Conservation (phyloP, 306 rosid species). For the Glycyrrhiza uralensis region DNA sequence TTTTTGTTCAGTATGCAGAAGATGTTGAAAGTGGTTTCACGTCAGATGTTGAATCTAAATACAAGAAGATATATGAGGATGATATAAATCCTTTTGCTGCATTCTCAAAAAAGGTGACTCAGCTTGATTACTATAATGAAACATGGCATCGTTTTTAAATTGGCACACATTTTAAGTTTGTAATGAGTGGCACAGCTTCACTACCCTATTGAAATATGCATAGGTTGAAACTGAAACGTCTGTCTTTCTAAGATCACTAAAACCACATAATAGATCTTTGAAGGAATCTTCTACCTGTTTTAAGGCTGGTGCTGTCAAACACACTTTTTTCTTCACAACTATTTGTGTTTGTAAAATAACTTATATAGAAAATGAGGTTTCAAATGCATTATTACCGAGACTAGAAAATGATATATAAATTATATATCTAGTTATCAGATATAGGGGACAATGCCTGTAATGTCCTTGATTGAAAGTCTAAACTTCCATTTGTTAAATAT, state of each 20-base stretch:
- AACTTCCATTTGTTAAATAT: constrained; percentile 16
- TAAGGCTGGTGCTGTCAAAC: not conserved
- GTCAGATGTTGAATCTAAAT: constrained; percentile 97
- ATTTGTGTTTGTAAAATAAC: constrained; percentile 1
- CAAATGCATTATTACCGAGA: not conserved
- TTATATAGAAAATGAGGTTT: not conserved
- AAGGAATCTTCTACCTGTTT: not conserved
- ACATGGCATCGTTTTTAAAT: not conserved
- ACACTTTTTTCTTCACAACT: not conserved
- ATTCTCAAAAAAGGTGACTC: constrained; percentile 84
- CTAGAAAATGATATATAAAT: not conserved
- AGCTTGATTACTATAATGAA: constrained; percentile 19
- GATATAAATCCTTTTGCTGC: constrained; percentile 99
- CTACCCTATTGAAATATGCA: not conserved
- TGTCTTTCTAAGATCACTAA: constrained; percentile 11
- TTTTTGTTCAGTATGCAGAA: constrained; percentile 68
- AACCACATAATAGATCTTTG: not conserved
- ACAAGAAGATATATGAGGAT: constrained; percentile 96
- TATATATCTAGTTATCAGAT: not conserved
- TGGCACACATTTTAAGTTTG: not conserved
- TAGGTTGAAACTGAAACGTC: not conserved
- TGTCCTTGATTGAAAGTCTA: constrained; percentile 2
- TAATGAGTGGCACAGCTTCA: constrained; percentile 11
- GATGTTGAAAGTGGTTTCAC: constrained; percentile 92
- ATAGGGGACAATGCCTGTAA: not conserved